A percentile compares a stretch with the other conserved stretches of the same genome.
phyloP scores from a whole-genome alignment of 345 rosid genomes.

The Heritiera littoralis region DNA sequence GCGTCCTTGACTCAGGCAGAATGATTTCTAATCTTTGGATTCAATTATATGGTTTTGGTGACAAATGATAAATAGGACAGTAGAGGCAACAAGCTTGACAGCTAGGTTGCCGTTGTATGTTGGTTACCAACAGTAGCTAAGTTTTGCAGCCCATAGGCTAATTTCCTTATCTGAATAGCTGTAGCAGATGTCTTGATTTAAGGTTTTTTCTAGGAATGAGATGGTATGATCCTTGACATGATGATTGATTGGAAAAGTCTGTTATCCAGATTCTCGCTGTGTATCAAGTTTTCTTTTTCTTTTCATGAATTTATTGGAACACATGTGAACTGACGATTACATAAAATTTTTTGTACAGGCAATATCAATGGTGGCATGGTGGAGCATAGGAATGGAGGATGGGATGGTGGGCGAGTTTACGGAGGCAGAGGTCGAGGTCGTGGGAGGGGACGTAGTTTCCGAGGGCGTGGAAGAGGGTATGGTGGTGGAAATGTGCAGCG shows the following conservation, averaged over 20 bases:
- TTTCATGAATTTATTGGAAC: not conserved
- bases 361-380: constrained; percentile 35
- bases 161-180: not conserved
- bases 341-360: constrained; percentile 25
- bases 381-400: constrained; percentile 48
- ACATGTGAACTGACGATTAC: not conserved
- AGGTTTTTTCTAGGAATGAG: not conserved
- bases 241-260: not conserved
- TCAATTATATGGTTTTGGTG: constrained; percentile 9
- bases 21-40: not conserved
- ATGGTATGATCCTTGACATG: not conserved
- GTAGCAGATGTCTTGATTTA: not conserved
- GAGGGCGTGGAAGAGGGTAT: constrained; percentile 43
- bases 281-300: not conserved
- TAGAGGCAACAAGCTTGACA: not conserved
- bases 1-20: not conserved
- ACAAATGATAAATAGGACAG: not conserved
- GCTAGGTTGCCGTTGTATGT: not conserved
- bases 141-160: no score
- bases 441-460: constrained; percentile 49
- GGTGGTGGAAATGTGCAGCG: constrained; percentile 30
- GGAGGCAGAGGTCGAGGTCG: constrained; percentile 52
- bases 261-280: not conserved
- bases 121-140: not conserved
- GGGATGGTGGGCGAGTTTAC: constrained; percentile 44